Conservation (phyloP, 352 stramenopile genomes). For the Globisporangium nodosum region DNA sequence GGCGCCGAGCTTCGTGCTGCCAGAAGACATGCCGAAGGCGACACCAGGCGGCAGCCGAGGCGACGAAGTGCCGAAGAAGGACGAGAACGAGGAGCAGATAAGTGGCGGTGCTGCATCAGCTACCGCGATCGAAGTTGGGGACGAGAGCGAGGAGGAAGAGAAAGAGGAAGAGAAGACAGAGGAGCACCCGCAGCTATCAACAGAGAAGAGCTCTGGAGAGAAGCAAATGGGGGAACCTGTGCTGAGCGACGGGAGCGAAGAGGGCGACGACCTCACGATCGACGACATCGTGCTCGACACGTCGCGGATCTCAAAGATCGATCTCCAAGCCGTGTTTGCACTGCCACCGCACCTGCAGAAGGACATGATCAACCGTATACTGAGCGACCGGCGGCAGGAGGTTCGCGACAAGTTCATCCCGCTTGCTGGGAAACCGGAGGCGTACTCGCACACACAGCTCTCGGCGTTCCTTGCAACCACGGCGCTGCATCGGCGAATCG, state of each 20-base stretch:
- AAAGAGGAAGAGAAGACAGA: background rate
- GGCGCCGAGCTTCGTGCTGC: constrained; percentile 54
- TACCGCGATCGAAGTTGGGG: constrained; percentile 7
- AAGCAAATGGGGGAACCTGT: background rate
- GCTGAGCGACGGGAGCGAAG: constrained; percentile 5
- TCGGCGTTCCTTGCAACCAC: constrained; percentile 92
- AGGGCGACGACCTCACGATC: constrained; percentile 38
- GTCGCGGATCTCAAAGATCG: constrained; percentile 55
- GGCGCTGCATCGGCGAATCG: constrained; percentile 84
- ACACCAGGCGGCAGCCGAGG: background rate
- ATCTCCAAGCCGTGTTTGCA: constrained; percentile 84
- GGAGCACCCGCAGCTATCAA: background rate
- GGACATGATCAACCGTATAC: constrained; percentile 89
- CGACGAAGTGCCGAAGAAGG: constrained; percentile 4
- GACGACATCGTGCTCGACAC: constrained; percentile 64
- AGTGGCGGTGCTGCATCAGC: background rate
- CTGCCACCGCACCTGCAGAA: constrained; percentile 89
- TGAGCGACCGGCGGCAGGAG: constrained; percentile 83
- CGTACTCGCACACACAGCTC: constrained; percentile 95
- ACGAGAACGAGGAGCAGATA: background rate
- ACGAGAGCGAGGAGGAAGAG: constrained; percentile 3
- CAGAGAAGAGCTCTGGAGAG: background rate
- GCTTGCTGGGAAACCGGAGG: constrained; percentile 90
- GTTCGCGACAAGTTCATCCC: constrained; percentile 94
- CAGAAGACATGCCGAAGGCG: constrained; percentile 4